A percentile compares a stretch with the other conserved stretches of the same genome.
phyloP scores from a whole-genome alignment of 1,284 basidiomycete species.

The Ceratobasidium theobromae region DNA sequence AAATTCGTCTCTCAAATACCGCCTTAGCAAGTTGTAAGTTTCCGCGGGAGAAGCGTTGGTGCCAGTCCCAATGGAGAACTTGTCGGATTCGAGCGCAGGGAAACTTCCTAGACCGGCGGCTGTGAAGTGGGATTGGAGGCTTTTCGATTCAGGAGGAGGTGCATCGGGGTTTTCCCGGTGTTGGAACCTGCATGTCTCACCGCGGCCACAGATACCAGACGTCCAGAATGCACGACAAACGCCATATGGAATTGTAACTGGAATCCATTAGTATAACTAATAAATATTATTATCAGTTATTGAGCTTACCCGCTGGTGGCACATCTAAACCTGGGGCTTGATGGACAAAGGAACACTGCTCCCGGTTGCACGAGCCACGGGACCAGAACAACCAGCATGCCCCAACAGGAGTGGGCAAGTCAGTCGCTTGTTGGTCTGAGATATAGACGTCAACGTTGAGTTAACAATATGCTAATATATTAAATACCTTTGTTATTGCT shows the following conservation, averaged over 20 bases:
- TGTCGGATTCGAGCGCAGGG: neutral
- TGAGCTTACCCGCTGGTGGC: too few relatives aligned
- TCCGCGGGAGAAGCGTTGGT: neutral
- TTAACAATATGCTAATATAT: neutral
- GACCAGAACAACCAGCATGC: neutral
- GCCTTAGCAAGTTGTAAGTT: neutral
- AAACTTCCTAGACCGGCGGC: neutral
- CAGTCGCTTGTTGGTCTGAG: neutral
- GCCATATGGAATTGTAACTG: neutral
- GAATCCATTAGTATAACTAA: too few relatives aligned
- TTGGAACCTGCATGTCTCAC: neutral
- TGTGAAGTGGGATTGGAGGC: neutral
- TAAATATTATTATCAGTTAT: neutral
- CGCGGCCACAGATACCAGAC: neutral
- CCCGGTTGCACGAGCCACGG: neutral
- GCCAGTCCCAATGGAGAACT: neutral
- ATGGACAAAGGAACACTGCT: neutral
- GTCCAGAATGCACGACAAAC: slow-evolving; percentile 17
- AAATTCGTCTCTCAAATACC: neutral
- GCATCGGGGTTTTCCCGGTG: neutral
- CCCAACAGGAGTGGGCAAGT: neutral
- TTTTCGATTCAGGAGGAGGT: neutral
- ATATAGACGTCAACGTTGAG: neutral
- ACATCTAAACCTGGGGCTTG: neutral
- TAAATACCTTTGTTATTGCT: neutral